These are phyloP conservation scores for Termitomyces heimii DNA, from an alignment of 768 basidiomycete species.

Conservation along the genomic window DNA sequence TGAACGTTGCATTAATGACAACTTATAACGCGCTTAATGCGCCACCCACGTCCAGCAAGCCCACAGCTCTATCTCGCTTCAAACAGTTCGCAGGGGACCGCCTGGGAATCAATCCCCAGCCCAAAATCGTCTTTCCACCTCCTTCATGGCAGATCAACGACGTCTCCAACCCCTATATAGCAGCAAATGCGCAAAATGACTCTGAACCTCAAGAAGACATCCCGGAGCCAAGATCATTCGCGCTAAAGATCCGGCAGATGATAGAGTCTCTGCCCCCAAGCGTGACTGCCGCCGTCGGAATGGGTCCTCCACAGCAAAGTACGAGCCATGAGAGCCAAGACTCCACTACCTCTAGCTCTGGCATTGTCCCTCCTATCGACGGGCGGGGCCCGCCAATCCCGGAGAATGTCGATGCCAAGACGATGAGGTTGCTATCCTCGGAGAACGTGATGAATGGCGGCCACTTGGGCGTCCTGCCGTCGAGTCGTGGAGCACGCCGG, in stretches of 20 bases:
- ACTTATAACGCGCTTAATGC: neutral
- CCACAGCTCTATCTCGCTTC: conserved; percentile 28
- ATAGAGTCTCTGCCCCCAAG: conserved; percentile 31
- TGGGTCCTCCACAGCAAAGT: conserved; percentile 8
- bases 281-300: conserved; percentile 11
- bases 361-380: conserved; percentile 9
- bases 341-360: neutral
- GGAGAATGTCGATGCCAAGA: conserved; percentile 38
- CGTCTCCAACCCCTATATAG: conserved; percentile 8
- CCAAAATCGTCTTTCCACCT: conserved; percentile 34
- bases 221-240: conserved; percentile 31
- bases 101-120: conserved; percentile 13
- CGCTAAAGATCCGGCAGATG: conserved; percentile 27
- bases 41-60: conserved; percentile 27
- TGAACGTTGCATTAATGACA: neutral
- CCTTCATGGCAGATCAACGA: conserved; percentile 42
- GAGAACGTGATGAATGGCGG: conserved; percentile 62
- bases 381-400: conserved; percentile 32
- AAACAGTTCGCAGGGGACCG: conserved; percentile 26
- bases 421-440: conserved; percentile 48
- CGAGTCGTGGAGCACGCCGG: conserved; percentile 12
- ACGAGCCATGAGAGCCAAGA: neutral
- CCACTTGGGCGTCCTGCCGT: conserved; percentile 12
- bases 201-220: conserved; percentile 10
- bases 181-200: neutral